Conservation (phyloP, 176 grass and related monocot species). For the Alloteropsis semialata region DNA sequence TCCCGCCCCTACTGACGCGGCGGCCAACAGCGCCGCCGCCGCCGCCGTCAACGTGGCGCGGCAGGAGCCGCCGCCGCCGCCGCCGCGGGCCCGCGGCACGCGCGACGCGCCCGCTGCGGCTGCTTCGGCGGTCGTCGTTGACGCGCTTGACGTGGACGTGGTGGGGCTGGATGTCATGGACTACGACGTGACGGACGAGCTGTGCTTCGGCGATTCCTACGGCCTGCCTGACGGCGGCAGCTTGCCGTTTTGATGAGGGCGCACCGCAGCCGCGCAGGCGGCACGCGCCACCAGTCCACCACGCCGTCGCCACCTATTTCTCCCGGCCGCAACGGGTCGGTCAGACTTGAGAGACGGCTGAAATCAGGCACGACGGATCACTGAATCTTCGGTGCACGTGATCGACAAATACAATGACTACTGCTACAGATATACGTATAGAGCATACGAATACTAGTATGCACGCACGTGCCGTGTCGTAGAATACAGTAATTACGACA, state of each 20-base stretch:
- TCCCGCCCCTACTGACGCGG: not conserved
- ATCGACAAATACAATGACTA: not conserved
- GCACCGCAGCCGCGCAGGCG: no score
- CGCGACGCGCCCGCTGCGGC: not conserved
- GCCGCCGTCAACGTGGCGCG: not conserved
- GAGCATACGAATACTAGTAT: not conserved
- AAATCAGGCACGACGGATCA: not conserved
- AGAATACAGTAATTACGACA: no score
- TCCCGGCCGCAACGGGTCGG: not conserved
- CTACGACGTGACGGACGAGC: slow-evolving; percentile 24
- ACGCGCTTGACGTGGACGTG: not conserved
- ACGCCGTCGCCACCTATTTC: not conserved
- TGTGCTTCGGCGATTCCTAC: slow-evolving; percentile 8
- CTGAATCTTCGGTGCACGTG: not conserved
- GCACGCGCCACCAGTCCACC: no score
- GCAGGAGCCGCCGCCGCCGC: not conserved
- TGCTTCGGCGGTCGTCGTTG: not conserved
- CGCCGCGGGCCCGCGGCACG: not conserved
- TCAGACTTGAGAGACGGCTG: not conserved
- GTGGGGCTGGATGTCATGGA: slow-evolving; percentile 41
- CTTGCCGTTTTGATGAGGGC: not conserved
- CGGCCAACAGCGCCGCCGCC: not conserved
- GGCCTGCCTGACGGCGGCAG: not conserved
- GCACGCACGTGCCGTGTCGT: not conserved
- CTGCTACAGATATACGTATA: not conserved